A percentile compares a stretch with the other conserved stretches of the same genome.
Conservation (phyloP, 768 basidiomycete species). For the Hericium coralloides region DNA sequence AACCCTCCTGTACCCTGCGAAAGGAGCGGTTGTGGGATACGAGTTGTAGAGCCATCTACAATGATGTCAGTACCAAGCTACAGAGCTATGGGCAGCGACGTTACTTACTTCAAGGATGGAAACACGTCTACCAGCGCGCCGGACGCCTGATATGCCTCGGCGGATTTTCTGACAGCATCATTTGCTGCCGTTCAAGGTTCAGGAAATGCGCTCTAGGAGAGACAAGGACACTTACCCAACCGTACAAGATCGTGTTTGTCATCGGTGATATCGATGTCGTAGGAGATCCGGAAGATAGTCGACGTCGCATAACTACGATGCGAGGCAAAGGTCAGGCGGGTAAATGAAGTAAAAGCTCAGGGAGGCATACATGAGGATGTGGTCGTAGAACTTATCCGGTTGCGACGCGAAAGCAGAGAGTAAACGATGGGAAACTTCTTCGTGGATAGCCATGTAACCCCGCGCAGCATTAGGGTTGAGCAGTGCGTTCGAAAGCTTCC, state of each 20-base stretch:
- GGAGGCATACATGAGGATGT: neutral
- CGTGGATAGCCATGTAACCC: neutral
- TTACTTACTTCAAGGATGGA: neutral
- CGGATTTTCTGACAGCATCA: neutral
- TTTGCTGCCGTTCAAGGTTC: neutral
- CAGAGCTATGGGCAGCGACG: neutral
- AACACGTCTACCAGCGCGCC: neutral
- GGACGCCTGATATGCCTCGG: neutral
- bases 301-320: neutral
- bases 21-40: neutral
- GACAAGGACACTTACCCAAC: neutral
- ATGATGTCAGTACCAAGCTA: too few species aligned
- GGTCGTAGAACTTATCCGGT: neutral
- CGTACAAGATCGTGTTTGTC: neutral
- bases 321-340: neutral
- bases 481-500: neutral
- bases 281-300: neutral
- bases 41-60: neutral
- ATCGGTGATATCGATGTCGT: neutral
- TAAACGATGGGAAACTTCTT: neutral
- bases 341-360: neutral
- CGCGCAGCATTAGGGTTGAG: neutral
- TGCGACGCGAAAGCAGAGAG: neutral
- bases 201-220: neutral
- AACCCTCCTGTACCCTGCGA: neutral